Percentiles rank a stretch among this genome's conserved stretches.
These are phyloP conservation scores for Blastobotrys serpentis DNA, from an alignment of 1,139 yeast genomes.

Conservation along the genomic window DNA sequence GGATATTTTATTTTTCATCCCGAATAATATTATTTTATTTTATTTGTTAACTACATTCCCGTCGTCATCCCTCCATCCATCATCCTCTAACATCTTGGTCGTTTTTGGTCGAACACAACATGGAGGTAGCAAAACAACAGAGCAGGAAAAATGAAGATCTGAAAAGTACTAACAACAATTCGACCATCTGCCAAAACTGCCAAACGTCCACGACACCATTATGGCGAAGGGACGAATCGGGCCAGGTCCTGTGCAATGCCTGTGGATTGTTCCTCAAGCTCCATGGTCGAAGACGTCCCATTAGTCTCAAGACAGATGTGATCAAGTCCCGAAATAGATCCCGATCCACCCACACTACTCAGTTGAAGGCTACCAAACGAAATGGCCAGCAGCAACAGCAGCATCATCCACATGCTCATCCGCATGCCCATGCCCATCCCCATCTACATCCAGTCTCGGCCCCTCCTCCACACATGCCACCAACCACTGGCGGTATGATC, in stretches of 20 bases:
- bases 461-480: constrained; percentile 8
- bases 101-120: background rate
- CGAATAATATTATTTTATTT: background rate
- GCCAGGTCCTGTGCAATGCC: constrained; percentile 90
- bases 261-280: constrained; percentile 87
- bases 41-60: background rate
- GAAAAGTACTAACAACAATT: constrained; percentile 1
- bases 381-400: constrained; percentile 1
- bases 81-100: too few relatives aligned
- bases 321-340: constrained; percentile 72
- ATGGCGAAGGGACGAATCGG: constrained; percentile 92
- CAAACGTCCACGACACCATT: constrained; percentile 88
- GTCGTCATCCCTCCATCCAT: too few relatives aligned
- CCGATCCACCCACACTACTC: constrained; percentile 19
- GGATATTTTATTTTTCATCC: background rate
- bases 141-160: background rate
- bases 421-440: background rate
- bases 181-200: constrained; percentile 82
- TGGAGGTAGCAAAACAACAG: constrained; percentile 6
- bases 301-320: constrained; percentile 84
- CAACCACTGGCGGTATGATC: background rate
- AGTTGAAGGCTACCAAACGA: constrained; percentile 11
- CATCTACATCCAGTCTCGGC: background rate
- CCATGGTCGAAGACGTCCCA: constrained; percentile 91
- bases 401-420: constrained; percentile 7